Percentiles rank a stretch among this genome's conserved stretches.
Conservation (phyloP, 1,284 basidiomycete species). For the Phellopilus nigrolimitatus region DNA sequence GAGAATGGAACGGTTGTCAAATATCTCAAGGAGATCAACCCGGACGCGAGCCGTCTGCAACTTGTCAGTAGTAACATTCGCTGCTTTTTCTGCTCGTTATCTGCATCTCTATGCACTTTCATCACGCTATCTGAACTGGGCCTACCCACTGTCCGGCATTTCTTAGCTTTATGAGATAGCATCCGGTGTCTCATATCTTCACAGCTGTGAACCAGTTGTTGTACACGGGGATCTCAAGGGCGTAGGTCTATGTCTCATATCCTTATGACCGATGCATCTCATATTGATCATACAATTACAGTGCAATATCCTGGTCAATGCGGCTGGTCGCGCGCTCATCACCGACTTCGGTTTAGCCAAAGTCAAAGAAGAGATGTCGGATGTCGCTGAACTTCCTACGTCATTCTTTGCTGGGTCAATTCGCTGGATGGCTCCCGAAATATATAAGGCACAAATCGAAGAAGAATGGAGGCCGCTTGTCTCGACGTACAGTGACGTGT, state of each 20-base stretch:
- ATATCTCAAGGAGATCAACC: slow-evolving; percentile 39
- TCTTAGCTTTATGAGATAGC: slow-evolving; percentile 46
- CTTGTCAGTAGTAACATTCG: slow-evolving; percentile 34
- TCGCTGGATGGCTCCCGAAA: slow-evolving; percentile 49
- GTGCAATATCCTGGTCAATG: slow-evolving; percentile 54
- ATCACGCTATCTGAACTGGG: background rate
- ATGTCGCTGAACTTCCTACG: slow-evolving; percentile 34
- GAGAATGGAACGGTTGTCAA: slow-evolving; percentile 48
- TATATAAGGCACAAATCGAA: slow-evolving; percentile 44
- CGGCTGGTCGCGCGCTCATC: slow-evolving; percentile 44
- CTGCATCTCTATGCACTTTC: background rate
- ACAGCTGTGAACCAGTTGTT: slow-evolving; percentile 45
- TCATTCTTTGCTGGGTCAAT: slow-evolving; percentile 49
- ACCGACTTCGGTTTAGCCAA: slow-evolving; percentile 57
- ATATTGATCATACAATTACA: slow-evolving; percentile 22
- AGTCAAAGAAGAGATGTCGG: slow-evolving; percentile 47
- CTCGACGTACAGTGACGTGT: slow-evolving; percentile 50
- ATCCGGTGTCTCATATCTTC: slow-evolving; percentile 48
- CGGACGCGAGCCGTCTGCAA: slow-evolving; percentile 36
- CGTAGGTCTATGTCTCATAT: slow-evolving; percentile 28
- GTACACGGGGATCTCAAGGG: slow-evolving; percentile 57
- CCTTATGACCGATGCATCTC: background rate
- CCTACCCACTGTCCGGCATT: background rate
- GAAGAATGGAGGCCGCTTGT: slow-evolving; percentile 35
- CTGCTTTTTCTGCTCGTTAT: background rate